These are phyloP conservation scores for Dispira simplex DNA, from an alignment of 192 early-diverging fungal species.

Conservation along the genomic window DNA sequence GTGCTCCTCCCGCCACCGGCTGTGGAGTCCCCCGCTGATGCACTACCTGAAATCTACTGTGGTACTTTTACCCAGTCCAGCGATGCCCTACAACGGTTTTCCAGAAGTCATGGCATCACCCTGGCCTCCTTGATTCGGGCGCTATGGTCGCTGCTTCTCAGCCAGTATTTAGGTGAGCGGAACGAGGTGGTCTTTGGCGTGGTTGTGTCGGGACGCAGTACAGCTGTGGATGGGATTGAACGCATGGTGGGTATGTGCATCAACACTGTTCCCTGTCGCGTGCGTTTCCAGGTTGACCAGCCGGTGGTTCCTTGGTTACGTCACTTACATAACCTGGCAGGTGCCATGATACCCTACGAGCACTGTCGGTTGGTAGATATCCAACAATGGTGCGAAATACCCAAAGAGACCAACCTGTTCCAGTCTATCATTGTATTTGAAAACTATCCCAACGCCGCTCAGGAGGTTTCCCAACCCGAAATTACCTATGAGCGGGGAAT, in stretches of 20 bases:
- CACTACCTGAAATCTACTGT: neutral
- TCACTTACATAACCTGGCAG: too few species aligned
- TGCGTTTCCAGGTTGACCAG: too few species aligned
- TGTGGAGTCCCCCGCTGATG: neutral
- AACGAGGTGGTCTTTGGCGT: conserved; percentile 6
- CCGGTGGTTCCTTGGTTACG: too few species aligned
- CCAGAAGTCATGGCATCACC: neutral
- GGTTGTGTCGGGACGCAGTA: conserved; percentile 1
- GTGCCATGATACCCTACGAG: neutral
- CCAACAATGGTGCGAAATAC: neutral
- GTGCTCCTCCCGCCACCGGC: conserved; percentile 3
- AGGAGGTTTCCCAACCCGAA: neutral
- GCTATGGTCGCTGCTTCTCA: neutral
- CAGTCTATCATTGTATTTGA: neutral
- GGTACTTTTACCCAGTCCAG: neutral
- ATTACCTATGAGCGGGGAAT: neutral
- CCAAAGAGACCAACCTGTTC: too few species aligned
- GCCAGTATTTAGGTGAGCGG: conserved; percentile 1
- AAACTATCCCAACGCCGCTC: neutral
- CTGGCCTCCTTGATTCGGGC: conserved; percentile 2
- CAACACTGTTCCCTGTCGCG: conserved; percentile 6
- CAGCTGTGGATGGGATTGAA: neutral
- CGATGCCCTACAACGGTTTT: neutral
- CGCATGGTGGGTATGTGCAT: conserved; percentile 7
- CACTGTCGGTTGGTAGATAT: conserved; percentile 4